Evolutionary conservation across 2,329 filamentous ascomycete species (phyloP), one percentile per base, ranked within the genome.

Genomic region (Colletotrichum karsti): DNA sequence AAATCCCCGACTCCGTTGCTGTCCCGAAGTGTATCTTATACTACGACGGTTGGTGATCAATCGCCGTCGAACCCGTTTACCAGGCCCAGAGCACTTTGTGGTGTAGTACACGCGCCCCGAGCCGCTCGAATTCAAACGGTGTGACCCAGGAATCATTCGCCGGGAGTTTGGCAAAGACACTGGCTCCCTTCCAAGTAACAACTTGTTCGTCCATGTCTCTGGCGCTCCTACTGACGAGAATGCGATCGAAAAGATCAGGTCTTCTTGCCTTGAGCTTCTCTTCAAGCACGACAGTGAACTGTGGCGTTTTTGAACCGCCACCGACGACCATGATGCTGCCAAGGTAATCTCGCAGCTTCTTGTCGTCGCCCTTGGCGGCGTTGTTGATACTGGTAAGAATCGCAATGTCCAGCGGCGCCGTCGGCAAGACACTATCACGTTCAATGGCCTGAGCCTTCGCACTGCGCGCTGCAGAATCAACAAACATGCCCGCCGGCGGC

Each of bases 111-210:
- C 96, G 88, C 67, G 90, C 87, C 3, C 95, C 95, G 60, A 98
- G 78, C 67, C 93, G 88, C 82, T 98, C 94, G 80, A 95, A 98
- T 84, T 98, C 95, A 74, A 92, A 85, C 51, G 90, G 88, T 13
- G 91, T 92, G 75, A 98, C 93, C 96, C 96, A 99, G 74, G 92
- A 96, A 79, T 99, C 96, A 80, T 98, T 98, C 15, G 94, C 95
- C 50, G 91, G 88, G 73, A 98, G 83, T 82, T 97, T 94, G 3
- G 94, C 95, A 84, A 98, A 99, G 15, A 99, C 95, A 77, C 94
- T 97, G 1, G 93, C 96, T 4, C 96, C 96, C 86, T 99, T 99
- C 96, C 96, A 99, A 8, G 92, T 91, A 59, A 98, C 92, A n/a
- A 98, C 95, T 80, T 98, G 94, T 68, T 96, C 94, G 80, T 99